These are phyloP conservation scores for Penicillium ochrochloron DNA, from an alignment of 495 filamentous ascomycete species.

Conservation along the genomic window DNA sequence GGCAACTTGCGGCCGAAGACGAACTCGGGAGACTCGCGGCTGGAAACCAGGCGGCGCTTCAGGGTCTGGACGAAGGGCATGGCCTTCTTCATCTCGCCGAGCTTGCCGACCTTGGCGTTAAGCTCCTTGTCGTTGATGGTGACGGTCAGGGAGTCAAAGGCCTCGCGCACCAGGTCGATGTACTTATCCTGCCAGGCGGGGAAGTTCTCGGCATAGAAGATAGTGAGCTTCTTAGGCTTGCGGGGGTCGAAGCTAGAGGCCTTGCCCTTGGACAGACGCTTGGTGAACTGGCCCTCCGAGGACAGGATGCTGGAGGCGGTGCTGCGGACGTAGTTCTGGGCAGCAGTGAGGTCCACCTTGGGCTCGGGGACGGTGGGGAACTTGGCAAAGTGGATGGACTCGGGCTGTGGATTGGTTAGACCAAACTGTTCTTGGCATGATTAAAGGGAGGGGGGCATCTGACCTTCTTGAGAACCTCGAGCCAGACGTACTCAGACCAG, in stretches of 20 bases:
- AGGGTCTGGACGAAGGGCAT: constrained; percentile 94
- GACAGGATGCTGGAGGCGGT: constrained; percentile 81
- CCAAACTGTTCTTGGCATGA: not conserved
- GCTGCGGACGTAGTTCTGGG: constrained; percentile 76
- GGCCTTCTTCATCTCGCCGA: constrained; percentile 92
- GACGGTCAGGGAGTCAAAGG: constrained; percentile 60
- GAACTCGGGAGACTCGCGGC: constrained; percentile 55
- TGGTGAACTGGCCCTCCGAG: constrained; percentile 82
- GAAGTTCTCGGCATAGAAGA: constrained; percentile 77
- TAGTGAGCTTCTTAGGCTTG: constrained; percentile 87
- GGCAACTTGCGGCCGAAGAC: constrained; percentile 82
- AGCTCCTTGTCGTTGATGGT: constrained; percentile 78
- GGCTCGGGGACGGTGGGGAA: constrained; percentile 75
- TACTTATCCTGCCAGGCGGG: constrained; percentile 92
- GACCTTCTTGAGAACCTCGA: constrained; percentile 80
- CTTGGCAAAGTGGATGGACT: constrained; percentile 76
- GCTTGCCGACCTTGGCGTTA: constrained; percentile 72
- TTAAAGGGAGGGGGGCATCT: constrained; percentile 12
- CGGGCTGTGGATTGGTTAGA: constrained; percentile 39
- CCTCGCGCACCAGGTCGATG: constrained; percentile 76
- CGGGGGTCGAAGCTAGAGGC: constrained; percentile 78
- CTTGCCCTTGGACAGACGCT: constrained; percentile 87
- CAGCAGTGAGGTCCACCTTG: constrained; percentile 67
- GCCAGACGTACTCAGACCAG: constrained; percentile 94
- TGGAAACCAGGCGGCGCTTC: constrained; percentile 74